phyloP scores from a whole-genome alignment of 2,329 filamentous ascomycete species.

The Juglanconis sp. region DNA sequence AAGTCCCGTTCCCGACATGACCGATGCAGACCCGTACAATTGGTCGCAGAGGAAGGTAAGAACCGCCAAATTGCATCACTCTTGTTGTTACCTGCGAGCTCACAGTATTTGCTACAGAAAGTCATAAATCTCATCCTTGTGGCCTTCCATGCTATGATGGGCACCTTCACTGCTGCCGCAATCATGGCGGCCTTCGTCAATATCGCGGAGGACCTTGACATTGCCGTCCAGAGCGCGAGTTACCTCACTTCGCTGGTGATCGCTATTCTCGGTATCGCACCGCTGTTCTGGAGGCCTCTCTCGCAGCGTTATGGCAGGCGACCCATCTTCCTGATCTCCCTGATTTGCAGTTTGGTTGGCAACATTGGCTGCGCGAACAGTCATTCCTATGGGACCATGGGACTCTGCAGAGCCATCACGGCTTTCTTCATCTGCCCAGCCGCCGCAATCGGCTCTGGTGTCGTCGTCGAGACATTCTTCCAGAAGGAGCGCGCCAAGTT shows the following conservation, averaged over 20 bases:
- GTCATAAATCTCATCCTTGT: constrained; percentile 49
- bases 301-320: constrained; percentile 52
- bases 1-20: constrained; percentile 48
- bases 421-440: constrained; percentile 56
- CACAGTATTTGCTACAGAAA: constrained; percentile 37
- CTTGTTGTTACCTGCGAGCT: neutral
- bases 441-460: constrained; percentile 49
- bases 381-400: constrained; percentile 46
- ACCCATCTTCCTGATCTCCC: constrained; percentile 48
- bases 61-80: neutral
- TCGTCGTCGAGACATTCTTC: constrained; percentile 58
- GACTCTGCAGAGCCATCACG: constrained; percentile 47
- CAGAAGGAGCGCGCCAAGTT: constrained; percentile 50
- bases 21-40: constrained; percentile 53
- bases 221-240: constrained; percentile 44
- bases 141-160: constrained; percentile 49
- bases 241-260: constrained; percentile 57
- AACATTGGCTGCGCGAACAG: constrained; percentile 54
- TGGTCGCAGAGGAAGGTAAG: constrained; percentile 49
- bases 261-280: constrained; percentile 48
- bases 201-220: constrained; percentile 48
- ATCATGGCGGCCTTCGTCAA: constrained; percentile 53
- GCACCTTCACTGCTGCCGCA: constrained; percentile 21
- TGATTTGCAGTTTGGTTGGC: constrained; percentile 43
- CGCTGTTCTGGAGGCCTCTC: constrained; percentile 55